Evolutionary conservation across 495 filamentous ascomycete genomes (phyloP), one percentile per base, ranked within the genome.

Genomic region (Penicillium maclennaniae): DNA sequence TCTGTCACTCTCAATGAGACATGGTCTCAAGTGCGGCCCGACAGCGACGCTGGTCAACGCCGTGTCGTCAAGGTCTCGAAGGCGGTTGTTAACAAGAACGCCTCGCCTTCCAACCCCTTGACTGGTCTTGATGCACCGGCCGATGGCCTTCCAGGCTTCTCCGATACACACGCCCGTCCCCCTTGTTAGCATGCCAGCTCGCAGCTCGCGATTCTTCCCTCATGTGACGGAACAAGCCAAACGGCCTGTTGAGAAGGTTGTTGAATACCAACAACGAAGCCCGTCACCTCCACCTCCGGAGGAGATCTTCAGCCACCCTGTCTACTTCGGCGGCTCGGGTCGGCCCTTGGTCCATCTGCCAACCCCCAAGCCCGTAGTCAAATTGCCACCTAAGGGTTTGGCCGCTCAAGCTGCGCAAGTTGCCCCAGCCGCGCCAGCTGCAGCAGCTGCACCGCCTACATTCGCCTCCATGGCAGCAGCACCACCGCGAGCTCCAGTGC

Each of bases 241-340:
- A 74, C 72, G 68, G 56, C 44, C 63, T 50, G 37, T 49, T 40
- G 70, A 69, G 34, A 71, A 70, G 40, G 49, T 51, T 4, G 49
- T 51, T 4, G 65, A 64, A 38, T 56, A 57, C 46, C 49, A 67
- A 43, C 69, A 67, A 43, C 69, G 68, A 46, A 75, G 72, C 42
- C 70, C 76, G 36, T 88, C 87, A 2, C 87, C 87, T 2, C 88
- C 88, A 31, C 88, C 88, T 6, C 87, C 88, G 0, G 87, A 89
- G 59, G 75, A 76, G 46, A 43, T 69, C 46, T 84, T 82, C 52
- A 78, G 70, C 37, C 88, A 92, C 60, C 88, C 88, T 0, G 88
- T 82, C 6, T 90, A 84, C 52, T 81, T 83, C 54, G 83, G 85
- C 44, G 81, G 85, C 61, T 75, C 72, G 4, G 74, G 71, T 27